These are phyloP conservation scores for Cucurbita maxima DNA, from an alignment of 306 rosid species.

Conservation along the genomic window DNA sequence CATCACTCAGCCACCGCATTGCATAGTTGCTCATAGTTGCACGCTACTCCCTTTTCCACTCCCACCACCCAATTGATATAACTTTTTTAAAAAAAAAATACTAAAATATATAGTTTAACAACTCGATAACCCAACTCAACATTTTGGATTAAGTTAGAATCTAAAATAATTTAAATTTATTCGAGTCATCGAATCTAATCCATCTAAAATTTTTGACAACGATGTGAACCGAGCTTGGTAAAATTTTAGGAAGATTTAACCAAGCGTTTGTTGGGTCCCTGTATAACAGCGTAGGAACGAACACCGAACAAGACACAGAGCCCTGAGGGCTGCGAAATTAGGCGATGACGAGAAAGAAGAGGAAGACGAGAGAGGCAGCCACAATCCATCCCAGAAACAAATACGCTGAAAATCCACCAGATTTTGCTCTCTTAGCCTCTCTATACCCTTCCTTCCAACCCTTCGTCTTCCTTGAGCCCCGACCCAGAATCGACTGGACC, in stretches of 20 bases:
- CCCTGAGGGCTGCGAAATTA: not conserved
- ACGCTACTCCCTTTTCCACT: too few relatives aligned
- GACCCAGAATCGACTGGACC: slow-evolving; percentile 58
- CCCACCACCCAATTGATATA: too few relatives aligned
- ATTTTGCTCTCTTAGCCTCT: slow-evolving; percentile 58
- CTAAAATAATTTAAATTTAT: too few relatives aligned
- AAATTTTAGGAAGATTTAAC: not conserved
- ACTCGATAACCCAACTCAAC: too few relatives aligned
- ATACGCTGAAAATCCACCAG: slow-evolving; percentile 63
- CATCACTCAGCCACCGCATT: too few relatives aligned
- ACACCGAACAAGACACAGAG: not conserved
- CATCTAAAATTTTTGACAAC: too few relatives aligned
- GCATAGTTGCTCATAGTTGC: too few relatives aligned
- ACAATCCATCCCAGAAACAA: slow-evolving; percentile 52
- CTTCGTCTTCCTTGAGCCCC: slow-evolving; percentile 19
- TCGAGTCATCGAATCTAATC: too few relatives aligned
- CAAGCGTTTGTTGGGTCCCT: not conserved
- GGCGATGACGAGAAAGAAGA: slow-evolving; percentile 24
- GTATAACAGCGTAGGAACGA: not conserved
- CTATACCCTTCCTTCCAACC: slow-evolving; percentile 59
- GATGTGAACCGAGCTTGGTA: too few relatives aligned
- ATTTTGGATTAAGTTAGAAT: too few relatives aligned
- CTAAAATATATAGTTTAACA: too few relatives aligned
- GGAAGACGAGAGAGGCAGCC: slow-evolving; percentile 29
- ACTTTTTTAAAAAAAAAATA: too few relatives aligned